A percentile compares a stretch with the other conserved stretches of the same genome.
These are phyloP conservation scores for Pleurotus cornucopiae DNA, from an alignment of 768 basidiomycete species.

Conservation along the genomic window DNA sequence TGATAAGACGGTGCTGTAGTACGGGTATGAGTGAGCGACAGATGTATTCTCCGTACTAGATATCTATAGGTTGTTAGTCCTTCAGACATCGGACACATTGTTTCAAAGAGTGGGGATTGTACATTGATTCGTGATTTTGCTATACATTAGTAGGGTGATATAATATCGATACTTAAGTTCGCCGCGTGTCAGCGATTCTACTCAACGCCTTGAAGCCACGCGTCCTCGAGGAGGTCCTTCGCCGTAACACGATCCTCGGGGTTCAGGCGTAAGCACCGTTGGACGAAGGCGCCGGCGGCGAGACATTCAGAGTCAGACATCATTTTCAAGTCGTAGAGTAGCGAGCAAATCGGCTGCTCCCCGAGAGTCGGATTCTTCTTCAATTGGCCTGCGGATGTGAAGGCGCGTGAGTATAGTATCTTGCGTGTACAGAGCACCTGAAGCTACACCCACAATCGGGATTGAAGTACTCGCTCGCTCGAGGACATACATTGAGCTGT, in stretches of 20 bases:
- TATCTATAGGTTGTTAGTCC: too few relatives aligned
- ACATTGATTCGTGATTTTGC: too few relatives aligned
- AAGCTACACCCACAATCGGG: background rate
- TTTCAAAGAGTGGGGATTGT: too few relatives aligned
- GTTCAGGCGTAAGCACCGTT: slow-evolving; percentile 19
- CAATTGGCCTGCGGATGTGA: slow-evolving; percentile 11
- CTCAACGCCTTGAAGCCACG: background rate
- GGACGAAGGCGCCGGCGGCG: slow-evolving; percentile 14
- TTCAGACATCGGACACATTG: too few relatives aligned
- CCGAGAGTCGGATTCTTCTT: slow-evolving; percentile 13
- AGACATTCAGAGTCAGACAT: slow-evolving; percentile 12
- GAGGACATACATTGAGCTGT: background rate
- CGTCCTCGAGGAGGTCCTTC: slow-evolving; percentile 18
- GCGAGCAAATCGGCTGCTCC: background rate
- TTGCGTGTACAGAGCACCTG: too few relatives aligned
- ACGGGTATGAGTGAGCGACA: too few relatives aligned
- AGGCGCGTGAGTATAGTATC: too few relatives aligned
- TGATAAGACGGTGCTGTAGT: too few relatives aligned
- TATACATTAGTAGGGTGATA: too few relatives aligned
- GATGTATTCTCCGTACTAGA: too few relatives aligned
- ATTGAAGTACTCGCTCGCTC: background rate
- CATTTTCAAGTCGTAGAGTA: background rate
- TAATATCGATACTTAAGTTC: too few relatives aligned
- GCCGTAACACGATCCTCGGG: slow-evolving; percentile 19
- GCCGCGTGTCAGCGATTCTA: too few relatives aligned